Percentiles rank a stretch among this genome's conserved stretches.
Evolutionary conservation across 345 rosid species (phyloP).

Genomic region (Arabidopsis thaliana): DNA sequence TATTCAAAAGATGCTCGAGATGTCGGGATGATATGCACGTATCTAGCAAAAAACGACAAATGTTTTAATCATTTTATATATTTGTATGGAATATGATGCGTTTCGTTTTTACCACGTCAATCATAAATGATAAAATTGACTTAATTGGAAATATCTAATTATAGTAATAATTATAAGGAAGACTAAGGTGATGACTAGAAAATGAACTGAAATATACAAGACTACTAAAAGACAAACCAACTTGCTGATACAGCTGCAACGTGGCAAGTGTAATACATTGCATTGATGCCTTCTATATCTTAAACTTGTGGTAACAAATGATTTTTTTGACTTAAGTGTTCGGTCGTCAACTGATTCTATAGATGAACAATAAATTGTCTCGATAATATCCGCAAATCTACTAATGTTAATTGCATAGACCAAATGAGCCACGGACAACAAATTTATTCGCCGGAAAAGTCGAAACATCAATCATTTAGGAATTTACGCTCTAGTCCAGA

Average conservation of each 20-base stretch:
- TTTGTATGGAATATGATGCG: neutral
- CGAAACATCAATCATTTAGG: neutral
- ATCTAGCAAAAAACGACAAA: neutral
- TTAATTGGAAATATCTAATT: neutral
- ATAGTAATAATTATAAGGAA: slow-evolving; percentile 7
- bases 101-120: slow-evolving; percentile 7
- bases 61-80: neutral
- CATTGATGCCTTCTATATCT: neutral
- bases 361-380: neutral
- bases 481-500: neutral
- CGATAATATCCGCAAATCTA: neutral
- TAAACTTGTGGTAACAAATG: neutral
- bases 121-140: neutral
- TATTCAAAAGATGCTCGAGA: too few species aligned
- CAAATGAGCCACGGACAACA: neutral
- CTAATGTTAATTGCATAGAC: neutral
- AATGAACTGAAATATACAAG: slow-evolving; percentile 14
- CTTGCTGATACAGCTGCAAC: slow-evolving; percentile 20
- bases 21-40: too few species aligned
- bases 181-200: slow-evolving; percentile 23
- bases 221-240: neutral
- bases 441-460: neutral
- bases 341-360: neutral
- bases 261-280: slow-evolving; percentile 31
- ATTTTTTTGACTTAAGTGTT: too few species aligned